Base-by-base conservation (phyloP, 1,284 basidiomycete genomes). In the Austroboletus rostrupii region DNA sequence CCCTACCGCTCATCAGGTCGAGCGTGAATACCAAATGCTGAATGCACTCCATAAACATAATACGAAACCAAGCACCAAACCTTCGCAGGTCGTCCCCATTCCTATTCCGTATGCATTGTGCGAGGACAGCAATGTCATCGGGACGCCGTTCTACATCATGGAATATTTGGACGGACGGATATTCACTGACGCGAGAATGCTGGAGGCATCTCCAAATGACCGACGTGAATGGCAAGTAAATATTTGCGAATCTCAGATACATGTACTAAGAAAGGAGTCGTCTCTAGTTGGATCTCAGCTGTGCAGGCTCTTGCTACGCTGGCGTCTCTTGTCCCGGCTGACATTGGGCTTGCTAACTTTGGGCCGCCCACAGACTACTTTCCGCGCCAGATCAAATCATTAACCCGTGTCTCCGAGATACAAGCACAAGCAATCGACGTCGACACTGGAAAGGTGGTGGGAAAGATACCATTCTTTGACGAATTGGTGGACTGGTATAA, bases 131-230 rank as follows among this genome's bases (percentile, higher is more conserved):
- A 62, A 70, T 3, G 79, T 97, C 20, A 78, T 96, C 17, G 96
- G 94, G 1, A 92, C 92, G 29, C 80, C 89, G 0, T 98, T 97
- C 72, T 98, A 97, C 67, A 78, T 98, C 35, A 97, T 97, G 95
- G 87, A 96, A 66, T 97, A 90, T 65, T 66, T 97, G 45, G 83
- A 93, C 42, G 96, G 95, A 1, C 77, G 96, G 39, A 96, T 97
- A 62, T 97, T 97, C 70, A 90, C 90, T 9, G 87, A 97, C 67
- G 75, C 81, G 13, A 71, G 81, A 49, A 87, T 97, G 83, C 80
- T 80, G 0, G 82, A 87, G 56, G 70, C 92, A 7, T 65, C 75
- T 33, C 72, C 77, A 9, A 64, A 79, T 45, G 85, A 89, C 59
- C 71, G 88, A 56, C 72, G 75, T 45, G 80, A 87, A 68, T 91